Base-by-base conservation (phyloP, 2,329 filamentous ascomycete genomes). In the Aschersonia sp. region DNA sequence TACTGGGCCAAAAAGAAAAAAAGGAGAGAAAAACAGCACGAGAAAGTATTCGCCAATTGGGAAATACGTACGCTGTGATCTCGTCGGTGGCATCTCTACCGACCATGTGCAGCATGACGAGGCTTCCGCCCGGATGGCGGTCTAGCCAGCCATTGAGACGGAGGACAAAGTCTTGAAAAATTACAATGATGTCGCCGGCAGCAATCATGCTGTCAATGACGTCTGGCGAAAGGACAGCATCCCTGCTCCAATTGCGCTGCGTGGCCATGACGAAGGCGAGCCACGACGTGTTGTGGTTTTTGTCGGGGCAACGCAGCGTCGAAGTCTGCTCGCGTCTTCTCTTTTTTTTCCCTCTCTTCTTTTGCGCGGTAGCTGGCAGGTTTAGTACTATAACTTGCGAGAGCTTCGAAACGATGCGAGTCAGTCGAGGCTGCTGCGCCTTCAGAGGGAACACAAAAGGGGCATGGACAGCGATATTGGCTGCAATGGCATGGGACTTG, bases 141-240 rank as follows among this genome's bases (percentile, higher is more conserved):
- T 71, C 58, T 53, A 80, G 67, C 78, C 78, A 82, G 42, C 65
- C 62, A 55, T 78, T 73, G 39, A 81, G 70, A 48, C 68, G 66
- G 53, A 81, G 63, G 12, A 76, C 71, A 46, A 65, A 56, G 43
- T 73, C 76, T 43, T 79, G 69, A 53, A 70, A 71, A 47, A 81
- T 71, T 53, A 81, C 70, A 47, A 81, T 71, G 11, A 63, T 68
- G 32, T 72, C 66, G 49, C 75, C 76, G 45, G 75, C 65, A 32
- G 73, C 72, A 53, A 81, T 73, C 61, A 75, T 61, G 37, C 56
- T 61, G 55, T 75, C 67, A 52, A 80, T 65, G 48, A 66, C 64
- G n/a, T 59, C 59, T 33, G 68, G 61, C 30, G 69, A 62, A 42
- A 78, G 53, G 47, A 72, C 56, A 30, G 55, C 56, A 53, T 73